A percentile compares a stretch with the other conserved stretches of the same genome.
Evolutionary conservation across 148 eudicot genomes (phyloP).

Genomic region (Rhododendron williamsianum): DNA sequence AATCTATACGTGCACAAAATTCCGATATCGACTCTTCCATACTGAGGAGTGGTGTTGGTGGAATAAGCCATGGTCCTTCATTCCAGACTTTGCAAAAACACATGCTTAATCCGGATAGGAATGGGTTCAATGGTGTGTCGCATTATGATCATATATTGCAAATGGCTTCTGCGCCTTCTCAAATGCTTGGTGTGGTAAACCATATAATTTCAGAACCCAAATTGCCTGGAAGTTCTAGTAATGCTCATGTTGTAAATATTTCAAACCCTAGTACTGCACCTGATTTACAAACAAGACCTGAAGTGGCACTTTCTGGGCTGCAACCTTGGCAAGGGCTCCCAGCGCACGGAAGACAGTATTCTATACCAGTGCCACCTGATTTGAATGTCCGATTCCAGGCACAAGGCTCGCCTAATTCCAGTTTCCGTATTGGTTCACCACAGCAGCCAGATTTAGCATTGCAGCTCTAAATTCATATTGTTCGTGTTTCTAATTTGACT

Average conservation of each 20-base stretch:
- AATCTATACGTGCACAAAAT: slow-evolving; percentile 23
- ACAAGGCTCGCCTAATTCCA: slow-evolving; percentile 49
- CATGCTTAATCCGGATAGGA: slow-evolving; percentile 23
- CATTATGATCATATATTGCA: slow-evolving; percentile 31
- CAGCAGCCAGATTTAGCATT: slow-evolving; percentile 76
- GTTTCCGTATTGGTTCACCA: slow-evolving; percentile 52
- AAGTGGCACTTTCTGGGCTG: slow-evolving; percentile 16
- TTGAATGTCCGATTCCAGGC: slow-evolving; percentile 46
- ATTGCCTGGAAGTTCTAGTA: slow-evolving; percentile 19
- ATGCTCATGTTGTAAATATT: slow-evolving; percentile 5
- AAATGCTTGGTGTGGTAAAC: slow-evolving; percentile 13
- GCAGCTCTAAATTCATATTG: slow-evolving; percentile 38
- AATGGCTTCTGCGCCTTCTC: slow-evolving; percentile 18
- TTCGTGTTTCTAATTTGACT: neutral
- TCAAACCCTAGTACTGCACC: neutral
- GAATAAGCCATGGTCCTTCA: slow-evolving; percentile 3
- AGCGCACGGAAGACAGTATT: slow-evolving; percentile 33
- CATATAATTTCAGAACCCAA: slow-evolving; percentile 19
- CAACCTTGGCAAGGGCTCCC: slow-evolving; percentile 33
- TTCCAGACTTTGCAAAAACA: slow-evolving; percentile 1
- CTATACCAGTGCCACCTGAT: slow-evolving; percentile 36
- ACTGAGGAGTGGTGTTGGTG: slow-evolving; percentile 18
- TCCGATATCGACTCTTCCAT: slow-evolving; percentile 29
- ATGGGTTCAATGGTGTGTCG: slow-evolving; percentile 30
- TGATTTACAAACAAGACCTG: slow-evolving; percentile 10